A percentile compares a stretch with the other conserved stretches of the same genome.
These are phyloP conservation scores for Nigrospora osmanthi DNA, from an alignment of 2,329 filamentous ascomycete species.

Conservation along the genomic window DNA sequence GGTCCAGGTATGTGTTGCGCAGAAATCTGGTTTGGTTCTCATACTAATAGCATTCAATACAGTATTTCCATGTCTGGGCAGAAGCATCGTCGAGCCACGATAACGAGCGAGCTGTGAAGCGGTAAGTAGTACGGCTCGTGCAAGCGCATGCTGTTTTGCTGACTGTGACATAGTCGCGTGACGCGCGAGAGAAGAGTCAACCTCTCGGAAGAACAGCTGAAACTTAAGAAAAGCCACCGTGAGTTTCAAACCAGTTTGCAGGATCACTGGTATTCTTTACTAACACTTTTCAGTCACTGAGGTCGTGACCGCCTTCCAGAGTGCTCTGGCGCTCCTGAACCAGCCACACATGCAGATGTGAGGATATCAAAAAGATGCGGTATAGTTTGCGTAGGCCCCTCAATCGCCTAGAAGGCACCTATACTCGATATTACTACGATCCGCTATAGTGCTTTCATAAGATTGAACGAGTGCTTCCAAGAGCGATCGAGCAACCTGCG, in stretches of 20 bases:
- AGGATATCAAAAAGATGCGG: not conserved
- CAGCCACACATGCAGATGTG: constrained; percentile 5
- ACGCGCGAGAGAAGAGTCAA: constrained; percentile 73
- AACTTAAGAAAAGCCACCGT: constrained; percentile 76
- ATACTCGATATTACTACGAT: no score
- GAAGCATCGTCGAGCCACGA: constrained; percentile 65
- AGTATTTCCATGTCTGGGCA: constrained; percentile 81
- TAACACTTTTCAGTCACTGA: constrained; percentile 34
- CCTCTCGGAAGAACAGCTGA: constrained; percentile 62
- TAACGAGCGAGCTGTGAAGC: constrained; percentile 67
- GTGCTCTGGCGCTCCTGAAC: constrained; percentile 47
- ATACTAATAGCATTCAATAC: constrained; percentile 4
- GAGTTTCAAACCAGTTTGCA: constrained; percentile 27
- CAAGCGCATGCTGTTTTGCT: not conserved
- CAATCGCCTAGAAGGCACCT: no score
- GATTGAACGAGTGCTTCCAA: no score
- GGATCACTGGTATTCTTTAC: constrained; percentile 5
- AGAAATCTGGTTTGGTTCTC: constrained; percentile 6
- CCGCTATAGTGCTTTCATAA: no score
- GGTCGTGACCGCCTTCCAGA: constrained; percentile 56
- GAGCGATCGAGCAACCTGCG: no score
- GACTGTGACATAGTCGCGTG: constrained; percentile 48
- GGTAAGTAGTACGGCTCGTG: constrained; percentile 36
- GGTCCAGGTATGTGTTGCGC: constrained; percentile 45
- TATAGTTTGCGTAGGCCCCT: not conserved